Base-by-base conservation (phyloP, 2,329 filamentous ascomycete genomes). In the Calonectria henricotiae region DNA sequence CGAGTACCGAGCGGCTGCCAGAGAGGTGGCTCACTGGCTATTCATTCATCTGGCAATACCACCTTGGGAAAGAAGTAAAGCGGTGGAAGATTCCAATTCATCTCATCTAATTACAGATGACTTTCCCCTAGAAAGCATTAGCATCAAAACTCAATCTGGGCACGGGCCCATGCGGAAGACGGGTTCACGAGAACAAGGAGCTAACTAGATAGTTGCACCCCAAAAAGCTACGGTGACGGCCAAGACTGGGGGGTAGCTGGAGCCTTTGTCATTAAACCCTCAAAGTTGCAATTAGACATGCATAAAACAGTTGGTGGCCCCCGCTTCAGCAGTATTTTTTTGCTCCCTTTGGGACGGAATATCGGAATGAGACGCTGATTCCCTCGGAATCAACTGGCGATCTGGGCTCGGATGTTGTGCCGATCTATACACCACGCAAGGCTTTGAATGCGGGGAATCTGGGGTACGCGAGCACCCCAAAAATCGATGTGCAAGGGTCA, bases 371-470 rank as follows among this genome's bases (percentile, higher is more conserved):
- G 13, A 61, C 13, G 23, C 25, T 43, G 25, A 32, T 30, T 30
- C 27, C 2, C 41, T 65, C 63, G 63, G 63, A 65, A 65, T 55
- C 47, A 23, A 35, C 47, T 32, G 43, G 23, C 8, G 11, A 47
- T 37, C 32, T 23, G 8, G 23, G 55, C 17, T 46, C 43, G 63
- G 49, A 49, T 11, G 27, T 49, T 54, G 44, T 15, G 13, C 25
- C 61, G 67, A 69, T 65, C 62, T 65, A 20, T 65, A 20, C 20
- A 9, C 17, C n/a, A 11, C 17, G n/a, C 7, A 37, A 27, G 25
- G 51, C 37, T 37, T 7, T 4, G 23, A 35, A 27, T 69, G 67
- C 67, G 67, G 67, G 67, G 61, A 27, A 69, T 65, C 67, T 54
- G 67, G 62, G 62, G 61, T 65, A 62, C n/a, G 32, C 41, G 11